Percentiles rank a stretch among this genome's conserved stretches.
Conservation (phyloP, 2,329 filamentous ascomycete species). For the Ascochyta lentis region DNA sequence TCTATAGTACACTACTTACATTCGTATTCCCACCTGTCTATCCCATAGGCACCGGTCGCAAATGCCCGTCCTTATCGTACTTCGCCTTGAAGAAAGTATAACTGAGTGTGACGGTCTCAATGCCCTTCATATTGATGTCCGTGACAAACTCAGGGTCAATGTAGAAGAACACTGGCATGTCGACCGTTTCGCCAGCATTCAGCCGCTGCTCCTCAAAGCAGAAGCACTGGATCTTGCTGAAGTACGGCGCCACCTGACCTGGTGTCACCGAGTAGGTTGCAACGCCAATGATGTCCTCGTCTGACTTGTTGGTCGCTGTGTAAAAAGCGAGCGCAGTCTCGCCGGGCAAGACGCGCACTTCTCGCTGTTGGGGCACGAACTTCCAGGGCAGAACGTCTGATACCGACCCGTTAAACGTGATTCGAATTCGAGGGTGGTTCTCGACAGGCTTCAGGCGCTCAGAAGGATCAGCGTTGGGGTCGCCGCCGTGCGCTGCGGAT, state of each 20-base stretch:
- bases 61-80: slow-evolving; percentile 80
- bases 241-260: slow-evolving; percentile 94
- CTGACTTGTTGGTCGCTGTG: slow-evolving; percentile 89
- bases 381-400: slow-evolving; percentile 98
- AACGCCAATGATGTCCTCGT: slow-evolving; percentile 94
- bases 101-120: slow-evolving; percentile 93
- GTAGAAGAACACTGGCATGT: slow-evolving; percentile 99
- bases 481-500: slow-evolving; percentile 70
- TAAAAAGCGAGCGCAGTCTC: slow-evolving; percentile 98
- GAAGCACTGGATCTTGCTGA: slow-evolving; percentile 99
- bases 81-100: slow-evolving; percentile 98
- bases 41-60: slow-evolving; percentile 62
- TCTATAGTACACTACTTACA: slow-evolving; percentile 17
- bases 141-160: slow-evolving; percentile 94
- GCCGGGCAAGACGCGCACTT: slow-evolving; percentile 92
- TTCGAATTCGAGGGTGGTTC: slow-evolving; percentile 81
- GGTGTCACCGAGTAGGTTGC: slow-evolving; percentile 98
- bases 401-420: slow-evolving; percentile 95
- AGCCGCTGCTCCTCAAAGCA: slow-evolving; percentile 96
- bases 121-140: slow-evolving; percentile 89
- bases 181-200: slow-evolving; percentile 93
- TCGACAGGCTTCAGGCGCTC: slow-evolving; percentile 81
- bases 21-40: neutral
- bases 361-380: slow-evolving; percentile 93
- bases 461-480: slow-evolving; percentile 68